These are phyloP conservation scores for Cocos nucifera DNA, from an alignment of 176 grass and related monocot species.

Conservation along the genomic window DNA sequence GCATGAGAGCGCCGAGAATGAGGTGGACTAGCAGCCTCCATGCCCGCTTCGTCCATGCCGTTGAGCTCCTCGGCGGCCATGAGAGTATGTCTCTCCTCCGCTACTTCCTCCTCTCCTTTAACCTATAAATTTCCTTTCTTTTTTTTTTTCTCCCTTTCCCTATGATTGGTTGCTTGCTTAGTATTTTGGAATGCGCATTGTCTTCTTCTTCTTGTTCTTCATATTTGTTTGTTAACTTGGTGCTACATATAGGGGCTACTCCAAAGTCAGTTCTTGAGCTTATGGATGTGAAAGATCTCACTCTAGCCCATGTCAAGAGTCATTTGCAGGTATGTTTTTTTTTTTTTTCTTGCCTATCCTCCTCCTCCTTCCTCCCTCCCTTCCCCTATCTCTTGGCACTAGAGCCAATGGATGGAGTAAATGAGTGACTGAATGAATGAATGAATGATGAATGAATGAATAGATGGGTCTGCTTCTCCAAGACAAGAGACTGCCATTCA, in stretches of 20 bases:
- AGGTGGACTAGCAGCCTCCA: slow-evolving; percentile 96
- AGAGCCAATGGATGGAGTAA: slow-evolving; percentile 43
- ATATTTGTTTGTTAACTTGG: not conserved
- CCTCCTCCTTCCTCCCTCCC: not conserved
- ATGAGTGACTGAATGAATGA: slow-evolving; percentile 31
- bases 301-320: slow-evolving; percentile 98
- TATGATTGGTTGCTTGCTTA: not conserved
- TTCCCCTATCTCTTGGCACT: slow-evolving; percentile 36
- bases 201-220: not conserved
- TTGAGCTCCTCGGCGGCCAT: slow-evolving; percentile 94
- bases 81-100: slow-evolving; percentile 43
- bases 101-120: not conserved
- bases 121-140: not conserved
- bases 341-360: too few relatives aligned
- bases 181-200: not conserved
- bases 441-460: slow-evolving; percentile 9
- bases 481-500: slow-evolving; percentile 8
- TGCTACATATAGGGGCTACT: slow-evolving; percentile 48
- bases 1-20: slow-evolving; percentile 93
- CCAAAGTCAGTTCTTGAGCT: slow-evolving; percentile 98
- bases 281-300: slow-evolving; percentile 99
- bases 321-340: slow-evolving; percentile 82
- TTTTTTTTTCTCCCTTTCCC: not conserved
- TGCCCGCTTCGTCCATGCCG: slow-evolving; percentile 87
- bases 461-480: slow-evolving; percentile 13